Conservation (phyloP, 2,329 filamentous ascomycete genomes). For the Periconia sp. region DNA sequence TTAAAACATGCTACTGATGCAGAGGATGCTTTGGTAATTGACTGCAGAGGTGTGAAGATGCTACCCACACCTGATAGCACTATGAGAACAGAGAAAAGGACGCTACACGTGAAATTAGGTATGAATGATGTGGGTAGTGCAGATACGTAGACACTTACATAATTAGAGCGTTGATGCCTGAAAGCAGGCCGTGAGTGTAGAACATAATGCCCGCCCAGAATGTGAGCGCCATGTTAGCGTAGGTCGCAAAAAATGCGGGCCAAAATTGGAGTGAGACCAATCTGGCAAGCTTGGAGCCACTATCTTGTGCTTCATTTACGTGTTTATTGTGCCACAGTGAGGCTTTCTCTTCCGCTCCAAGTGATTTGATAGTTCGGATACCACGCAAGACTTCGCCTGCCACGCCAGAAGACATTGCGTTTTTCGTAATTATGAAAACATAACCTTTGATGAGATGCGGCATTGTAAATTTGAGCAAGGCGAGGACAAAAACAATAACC, state of each 20-base stretch:
- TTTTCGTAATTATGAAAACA: neutral
- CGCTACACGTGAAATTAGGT: neutral
- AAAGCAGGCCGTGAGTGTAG: neutral
- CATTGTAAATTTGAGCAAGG: neutral
- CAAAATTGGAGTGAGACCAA: conserved; percentile 7
- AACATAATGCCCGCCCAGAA: conserved; percentile 2
- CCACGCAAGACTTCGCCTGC: conserved; percentile 2
- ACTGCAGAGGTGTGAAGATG: neutral
- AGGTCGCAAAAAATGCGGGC: conserved; percentile 3
- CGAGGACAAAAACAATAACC: conserved; percentile 5
- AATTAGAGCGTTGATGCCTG: conserved; percentile 6
- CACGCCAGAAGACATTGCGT: conserved; percentile 1
- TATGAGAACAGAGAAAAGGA: conserved; percentile 11
- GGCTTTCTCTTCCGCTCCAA: conserved; percentile 6
- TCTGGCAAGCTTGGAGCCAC: conserved; percentile 4
- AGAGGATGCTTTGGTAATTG: conserved; percentile 5
- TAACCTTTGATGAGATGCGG: conserved; percentile 2
- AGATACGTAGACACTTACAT: conserved; percentile 1
- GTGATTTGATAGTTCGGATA: conserved; percentile 3
- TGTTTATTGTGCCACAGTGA: conserved; percentile 3
- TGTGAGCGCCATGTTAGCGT: conserved; percentile 7
- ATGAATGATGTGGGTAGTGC: neutral
- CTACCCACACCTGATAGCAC: conserved; percentile 2
- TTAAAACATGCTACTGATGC: conserved; percentile 10
- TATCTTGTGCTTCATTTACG: conserved; percentile 2